Evolutionary conservation across 2,329 filamentous ascomycete species (phyloP), one percentile per base, ranked within the genome.

Genomic region (Pseudocercospora musae): DNA sequence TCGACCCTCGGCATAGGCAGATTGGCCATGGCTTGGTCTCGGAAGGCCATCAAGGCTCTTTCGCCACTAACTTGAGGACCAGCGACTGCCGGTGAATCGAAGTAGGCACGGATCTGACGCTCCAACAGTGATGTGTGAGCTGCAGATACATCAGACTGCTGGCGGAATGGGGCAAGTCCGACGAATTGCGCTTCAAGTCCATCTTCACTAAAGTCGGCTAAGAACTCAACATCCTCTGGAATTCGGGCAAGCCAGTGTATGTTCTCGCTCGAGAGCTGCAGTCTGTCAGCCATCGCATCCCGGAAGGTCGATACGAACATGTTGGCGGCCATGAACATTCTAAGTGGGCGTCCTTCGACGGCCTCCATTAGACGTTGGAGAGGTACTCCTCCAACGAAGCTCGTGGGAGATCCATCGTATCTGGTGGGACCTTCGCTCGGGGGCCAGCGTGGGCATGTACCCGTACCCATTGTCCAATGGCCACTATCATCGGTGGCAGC

Each of bases 391-490:
- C 13, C 23, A n/a, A 25, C 23, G 25, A 52, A 52, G 7, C 15
- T 25, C 10, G 23, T 31, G 10, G 48, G 48, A 25, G 48, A 52
- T 25, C 48, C 48, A 29, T 52, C 48, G 10, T 25, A 52, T 40
- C 37, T 40, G 37, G 15, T 18, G 18, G 37, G 13, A 40, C 37
- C 37, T 15, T 10, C 11, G 10, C 15, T 33, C 31, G 31, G 15
- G n/a, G 42, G 42, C 42, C 42, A 46, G 10, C 42, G 42, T 8
- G 42, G 42, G 21, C 42, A 46, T 13, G 11, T 10, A 18, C 42
- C 42, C 10, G 42, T 59, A 2, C 48, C 48, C 20, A 44, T 15
- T 8, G 33, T 46, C 58, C 58, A 60, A 27, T 60, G 58, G 18
- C 18, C 21, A 27, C 20, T 23, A n/a, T 3, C 11, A 18, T 55